Evolutionary conservation across 768 basidiomycete genomes (phyloP).

Genomic region (Pleurotus djamor): DNA sequence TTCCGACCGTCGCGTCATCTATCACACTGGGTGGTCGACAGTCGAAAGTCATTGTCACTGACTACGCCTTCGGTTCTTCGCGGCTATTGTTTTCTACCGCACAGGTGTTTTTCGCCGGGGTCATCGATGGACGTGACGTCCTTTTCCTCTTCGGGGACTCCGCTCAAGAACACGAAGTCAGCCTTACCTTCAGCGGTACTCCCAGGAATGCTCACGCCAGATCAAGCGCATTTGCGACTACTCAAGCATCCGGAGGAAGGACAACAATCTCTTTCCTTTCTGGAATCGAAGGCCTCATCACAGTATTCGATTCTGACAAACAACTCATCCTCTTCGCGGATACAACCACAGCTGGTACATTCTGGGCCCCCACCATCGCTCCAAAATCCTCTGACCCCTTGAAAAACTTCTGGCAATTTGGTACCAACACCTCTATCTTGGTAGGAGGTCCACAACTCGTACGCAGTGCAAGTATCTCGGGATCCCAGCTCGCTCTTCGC

Average conservation of each 20-base stretch:
- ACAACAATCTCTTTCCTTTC: slow-evolving; percentile 54
- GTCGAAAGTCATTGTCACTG: slow-evolving; percentile 70
- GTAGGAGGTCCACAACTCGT: slow-evolving; percentile 67
- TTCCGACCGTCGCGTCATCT: slow-evolving; percentile 51
- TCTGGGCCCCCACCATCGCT: slow-evolving; percentile 73
- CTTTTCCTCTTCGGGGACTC: slow-evolving; percentile 61
- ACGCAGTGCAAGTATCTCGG: slow-evolving; percentile 48
- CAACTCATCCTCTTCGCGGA: slow-evolving; percentile 74
- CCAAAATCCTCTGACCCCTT: slow-evolving; percentile 35
- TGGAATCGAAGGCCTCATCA: slow-evolving; percentile 56
- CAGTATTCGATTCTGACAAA: slow-evolving; percentile 62
- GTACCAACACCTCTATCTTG: slow-evolving; percentile 67
- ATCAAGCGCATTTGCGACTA: slow-evolving; percentile 26
- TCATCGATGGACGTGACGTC: slow-evolving; percentile 59
- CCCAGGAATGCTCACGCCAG: slow-evolving; percentile 30
- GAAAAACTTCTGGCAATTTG: slow-evolving; percentile 68
- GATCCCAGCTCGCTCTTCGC: slow-evolving; percentile 50
- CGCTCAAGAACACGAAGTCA: slow-evolving; percentile 51
- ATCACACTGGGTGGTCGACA: slow-evolving; percentile 69
- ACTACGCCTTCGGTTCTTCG: slow-evolving; percentile 70
- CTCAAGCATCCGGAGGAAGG: slow-evolving; percentile 18
- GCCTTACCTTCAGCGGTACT: slow-evolving; percentile 45
- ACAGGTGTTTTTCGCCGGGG: slow-evolving; percentile 64
- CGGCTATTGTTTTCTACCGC: slow-evolving; percentile 70
- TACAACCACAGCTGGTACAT: slow-evolving; percentile 60